Evolutionary conservation across 352 stramenopile species (phyloP), one percentile per base, ranked within the genome.

Genomic region (Pythium periplocum): DNA sequence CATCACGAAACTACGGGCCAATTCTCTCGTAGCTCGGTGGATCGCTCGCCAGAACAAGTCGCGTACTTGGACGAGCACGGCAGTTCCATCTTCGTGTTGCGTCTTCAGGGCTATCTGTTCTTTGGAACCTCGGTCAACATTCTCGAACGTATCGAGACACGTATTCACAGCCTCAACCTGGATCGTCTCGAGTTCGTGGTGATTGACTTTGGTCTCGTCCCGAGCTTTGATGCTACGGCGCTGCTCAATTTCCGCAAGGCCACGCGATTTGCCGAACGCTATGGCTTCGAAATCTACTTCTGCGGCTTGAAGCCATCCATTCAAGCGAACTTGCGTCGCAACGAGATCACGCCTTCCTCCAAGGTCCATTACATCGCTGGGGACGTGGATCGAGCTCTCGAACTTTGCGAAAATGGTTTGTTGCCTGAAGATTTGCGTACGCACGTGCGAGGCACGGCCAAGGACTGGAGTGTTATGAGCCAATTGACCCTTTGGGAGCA

Each of bases 81-180:
- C 17, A 73, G 66, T 11, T 58, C 80, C 30, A 84, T 88, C 31
- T 93, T 88, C 41, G 69, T 90, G 26, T 51, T 93, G 47, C 79
- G 79, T 45, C 50, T 93, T 1, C 79, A 93, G 61, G 83, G 83
- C 6, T 90, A 90, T 36, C 59, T 93, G 4, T 93, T 88, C 64
- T 93, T 93, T 52, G 83, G 79, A 5, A 93, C 81, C 6, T 89
- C 79, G 6, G 82, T 90, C 5, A 86, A 86, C 31, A 82, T 93
- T 37, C 47, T 90, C 2, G 75, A 88, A 49, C 72, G 79, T 6
- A 89, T 93, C 35, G 75, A 88, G 47, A 88, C 78, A 26, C 73
- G 79, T 4, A 70, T 88, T 51, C 75, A 77, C 35, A 78, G 62
- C 4, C 57, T 86, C 32, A 69, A 86, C n/a, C 78, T 73, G 38